A percentile compares a stretch with the other conserved stretches of the same genome.
phyloP scores from a whole-genome alignment of 345 rosid genomes.

The Gossypium arboreum region DNA sequence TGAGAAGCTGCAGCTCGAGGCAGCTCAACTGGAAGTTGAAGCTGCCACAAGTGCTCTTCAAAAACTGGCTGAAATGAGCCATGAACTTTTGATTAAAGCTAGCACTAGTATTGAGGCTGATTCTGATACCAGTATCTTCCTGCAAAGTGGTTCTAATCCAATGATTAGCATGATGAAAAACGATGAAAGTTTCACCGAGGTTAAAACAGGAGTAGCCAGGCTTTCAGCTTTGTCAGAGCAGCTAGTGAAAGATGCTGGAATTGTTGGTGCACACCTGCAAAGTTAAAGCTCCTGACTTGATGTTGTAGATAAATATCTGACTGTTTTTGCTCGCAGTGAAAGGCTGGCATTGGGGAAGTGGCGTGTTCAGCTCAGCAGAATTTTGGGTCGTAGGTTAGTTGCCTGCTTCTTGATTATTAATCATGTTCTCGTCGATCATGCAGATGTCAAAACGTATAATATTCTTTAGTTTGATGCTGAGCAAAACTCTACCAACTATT shows the following conservation, averaged over 20 bases:
- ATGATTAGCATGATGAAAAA: conserved; percentile 18
- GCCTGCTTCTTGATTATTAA: conserved; percentile 1
- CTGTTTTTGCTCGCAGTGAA: neutral
- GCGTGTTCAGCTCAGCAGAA: conserved; percentile 1
- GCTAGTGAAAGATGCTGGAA: conserved; percentile 64
- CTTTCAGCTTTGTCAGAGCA: conserved; percentile 61
- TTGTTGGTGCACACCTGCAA: conserved; percentile 24
- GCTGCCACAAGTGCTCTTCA: conserved; percentile 68
- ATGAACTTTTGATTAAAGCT: conserved; percentile 48
- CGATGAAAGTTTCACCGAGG: conserved; percentile 42
- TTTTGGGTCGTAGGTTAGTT: neutral
- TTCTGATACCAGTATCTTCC: conserved; percentile 18
- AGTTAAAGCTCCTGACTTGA: conserved; percentile 22
- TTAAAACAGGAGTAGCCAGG: conserved; percentile 45
- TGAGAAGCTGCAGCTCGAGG: conserved; percentile 80
- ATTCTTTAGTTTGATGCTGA: neutral
- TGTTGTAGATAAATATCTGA: conserved; percentile 17
- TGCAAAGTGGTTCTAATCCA: conserved; percentile 17
- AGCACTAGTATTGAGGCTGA: conserved; percentile 40
- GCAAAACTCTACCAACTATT: neutral
- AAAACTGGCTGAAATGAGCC: conserved; percentile 68
- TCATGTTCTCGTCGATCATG: neutral
- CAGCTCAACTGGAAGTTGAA: conserved; percentile 75
- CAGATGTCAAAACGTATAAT: neutral
- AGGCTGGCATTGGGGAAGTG: neutral